Evolutionary conservation across 169 alveolate genomes (phyloP).

Genomic region (Neospora caninum): DNA sequence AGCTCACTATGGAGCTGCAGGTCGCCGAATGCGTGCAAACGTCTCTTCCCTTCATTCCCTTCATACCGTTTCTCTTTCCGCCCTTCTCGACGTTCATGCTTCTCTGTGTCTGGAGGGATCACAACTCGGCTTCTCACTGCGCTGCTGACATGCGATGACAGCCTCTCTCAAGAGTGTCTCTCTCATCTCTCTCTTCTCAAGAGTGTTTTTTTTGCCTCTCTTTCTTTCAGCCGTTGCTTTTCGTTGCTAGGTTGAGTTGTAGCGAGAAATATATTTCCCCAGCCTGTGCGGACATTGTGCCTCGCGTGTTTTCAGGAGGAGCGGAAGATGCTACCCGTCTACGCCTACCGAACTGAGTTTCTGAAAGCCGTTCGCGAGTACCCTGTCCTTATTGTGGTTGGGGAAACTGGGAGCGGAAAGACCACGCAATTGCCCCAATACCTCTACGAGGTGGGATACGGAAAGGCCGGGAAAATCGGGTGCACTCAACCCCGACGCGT

Average conservation of each 20-base stretch:
- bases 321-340: conserved; percentile 91
- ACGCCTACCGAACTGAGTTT: conserved; percentile 92
- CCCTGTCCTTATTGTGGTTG: conserved; percentile 95
- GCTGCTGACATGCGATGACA: too few species aligned
- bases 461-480: conserved; percentile 95
- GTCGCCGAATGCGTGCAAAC: too few species aligned
- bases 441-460: conserved; percentile 96
- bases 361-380: conserved; percentile 92
- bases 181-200: background rate
- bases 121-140: too few species aligned
- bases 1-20: too few species aligned
- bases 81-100: too few species aligned
- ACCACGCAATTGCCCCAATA: conserved; percentile 99
- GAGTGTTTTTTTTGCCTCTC: background rate
- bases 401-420: conserved; percentile 99
- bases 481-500: conserved; percentile 99
- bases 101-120: too few species aligned
- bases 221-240: background rate
- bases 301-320: conserved; percentile 58
- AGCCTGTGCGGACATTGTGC: background rate
- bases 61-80: too few species aligned
- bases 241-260: too few species aligned
- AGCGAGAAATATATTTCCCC: background rate
- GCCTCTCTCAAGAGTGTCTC: too few species aligned
- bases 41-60: too few species aligned